phyloP scores from a whole-genome alignment of 495 filamentous ascomycete species.

The Tetracladium setigerum region DNA sequence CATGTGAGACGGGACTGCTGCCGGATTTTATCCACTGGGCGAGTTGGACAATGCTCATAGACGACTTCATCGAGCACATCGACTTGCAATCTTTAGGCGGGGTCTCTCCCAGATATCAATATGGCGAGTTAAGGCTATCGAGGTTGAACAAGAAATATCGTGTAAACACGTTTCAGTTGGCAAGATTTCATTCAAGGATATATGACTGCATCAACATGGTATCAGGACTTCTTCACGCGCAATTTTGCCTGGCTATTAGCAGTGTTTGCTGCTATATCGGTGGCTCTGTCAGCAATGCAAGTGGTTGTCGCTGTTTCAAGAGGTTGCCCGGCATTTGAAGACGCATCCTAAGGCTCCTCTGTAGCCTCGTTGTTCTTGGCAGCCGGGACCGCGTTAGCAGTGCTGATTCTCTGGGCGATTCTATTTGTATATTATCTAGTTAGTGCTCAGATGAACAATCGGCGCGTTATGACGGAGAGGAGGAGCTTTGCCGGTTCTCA shows the following conservation, averaged over 20 bases:
- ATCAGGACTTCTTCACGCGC: constrained; percentile 24
- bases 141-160: constrained; percentile 27
- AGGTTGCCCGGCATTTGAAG: background rate
- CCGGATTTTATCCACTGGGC: constrained; percentile 21
- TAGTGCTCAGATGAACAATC: constrained; percentile 8
- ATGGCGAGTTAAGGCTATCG: constrained; percentile 34
- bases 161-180: constrained; percentile 4
- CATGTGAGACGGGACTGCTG: constrained; percentile 21
- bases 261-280: constrained; percentile 24
- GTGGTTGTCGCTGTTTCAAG: constrained; percentile 4
- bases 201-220: constrained; percentile 15
- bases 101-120: constrained; percentile 23
- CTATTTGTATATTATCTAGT: constrained; percentile 11
- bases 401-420: constrained; percentile 4
- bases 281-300: constrained; percentile 13
- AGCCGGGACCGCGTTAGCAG: constrained; percentile 1
- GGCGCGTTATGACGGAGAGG: constrained; percentile 5
- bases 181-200: constrained; percentile 8
- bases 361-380: constrained; percentile 5
- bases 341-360: constrained; percentile 11
- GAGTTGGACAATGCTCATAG: constrained; percentile 13
- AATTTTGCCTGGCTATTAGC: constrained; percentile 31
- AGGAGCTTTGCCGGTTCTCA: background rate
- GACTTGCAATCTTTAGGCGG: constrained; percentile 5
- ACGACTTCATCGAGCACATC: constrained; percentile 8